These are phyloP conservation scores for Verticillium zaregamsianum DNA, from an alignment of 2,329 filamentous ascomycete genomes.

Conservation along the genomic window DNA sequence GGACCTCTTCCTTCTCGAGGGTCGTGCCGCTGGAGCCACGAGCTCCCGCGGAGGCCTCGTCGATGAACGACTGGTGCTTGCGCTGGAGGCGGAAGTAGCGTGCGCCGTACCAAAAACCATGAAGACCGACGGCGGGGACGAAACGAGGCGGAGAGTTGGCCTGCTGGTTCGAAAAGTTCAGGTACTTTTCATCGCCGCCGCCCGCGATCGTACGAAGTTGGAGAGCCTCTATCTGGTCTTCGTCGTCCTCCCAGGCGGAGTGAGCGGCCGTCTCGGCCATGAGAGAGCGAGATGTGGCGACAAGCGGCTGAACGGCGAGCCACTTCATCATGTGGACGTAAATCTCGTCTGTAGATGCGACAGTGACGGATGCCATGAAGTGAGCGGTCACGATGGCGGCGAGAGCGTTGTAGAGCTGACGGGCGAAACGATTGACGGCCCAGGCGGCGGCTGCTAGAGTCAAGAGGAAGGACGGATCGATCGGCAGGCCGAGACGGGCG, in stretches of 20 bases:
- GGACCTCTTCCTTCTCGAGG: constrained; percentile 44
- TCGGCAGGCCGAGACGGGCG: constrained; percentile 30
- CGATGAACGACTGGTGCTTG: constrained; percentile 37
- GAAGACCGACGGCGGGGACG: constrained; percentile 48
- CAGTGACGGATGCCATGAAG: constrained; percentile 47
- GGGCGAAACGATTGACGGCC: constrained; percentile 34
- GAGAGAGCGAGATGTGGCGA: constrained; percentile 46
- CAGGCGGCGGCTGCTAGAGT: constrained; percentile 42
- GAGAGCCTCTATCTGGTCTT: constrained; percentile 39
- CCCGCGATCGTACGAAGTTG: constrained; percentile 29
- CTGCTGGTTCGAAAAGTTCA: constrained; percentile 58
- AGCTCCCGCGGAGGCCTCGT: constrained; percentile 26
- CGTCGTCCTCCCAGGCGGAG: constrained; percentile 53
- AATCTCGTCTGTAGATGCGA: constrained; percentile 53
- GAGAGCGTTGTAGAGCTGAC: constrained; percentile 28
- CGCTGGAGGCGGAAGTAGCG: constrained; percentile 45
- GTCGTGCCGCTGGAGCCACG: not conserved
- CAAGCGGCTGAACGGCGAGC: constrained; percentile 47
- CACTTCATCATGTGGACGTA: constrained; percentile 56
- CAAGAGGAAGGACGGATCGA: constrained; percentile 45
- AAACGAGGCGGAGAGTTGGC: constrained; percentile 48
- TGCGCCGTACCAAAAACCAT: constrained; percentile 50
- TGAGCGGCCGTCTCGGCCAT: constrained; percentile 52
- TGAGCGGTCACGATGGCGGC: constrained; percentile 35
- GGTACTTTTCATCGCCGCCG: constrained; percentile 32